Base-by-base conservation (phyloP, 208 protist species). In the Trypanosoma theileri region DNA sequence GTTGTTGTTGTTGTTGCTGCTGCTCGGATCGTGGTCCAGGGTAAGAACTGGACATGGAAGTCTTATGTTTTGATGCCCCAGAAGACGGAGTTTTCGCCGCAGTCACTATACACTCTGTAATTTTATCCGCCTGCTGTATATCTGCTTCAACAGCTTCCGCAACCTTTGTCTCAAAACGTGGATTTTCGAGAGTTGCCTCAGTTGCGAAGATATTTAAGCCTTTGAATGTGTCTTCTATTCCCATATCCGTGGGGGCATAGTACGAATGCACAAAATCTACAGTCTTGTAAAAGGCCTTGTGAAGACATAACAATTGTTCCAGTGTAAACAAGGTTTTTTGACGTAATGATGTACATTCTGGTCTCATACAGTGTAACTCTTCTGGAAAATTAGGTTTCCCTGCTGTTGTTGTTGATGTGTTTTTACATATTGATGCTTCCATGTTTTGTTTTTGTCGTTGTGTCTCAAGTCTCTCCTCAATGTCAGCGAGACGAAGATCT, bases 381-480 rank as follows among this genome's bases (percentile, higher is more conserved):
- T 76, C 56, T 22, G 68, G 56, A 11, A 61, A 50, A 14, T 53
- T 61, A n/a, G 71, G 28, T 17, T 71, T 66, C 40, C 52, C 62
- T 40, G 71, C 77, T n/a, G 75, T 54, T 51, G 73, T 55, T 46
- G 68, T 66, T 35, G 28, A 35, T 35, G 28, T 35, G 6, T 8
- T 35, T 35, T 1, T 35, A 6, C 28, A 8, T 35, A 6, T 6
- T 35, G 28, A 35, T 35, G 28, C 28, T 35, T 1, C 6, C 28
- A 35, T 8, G 28, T 1, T 6, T 6, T 8, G 6, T 8, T 84
- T 55, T 13, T 75, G 60, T 22, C 80, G 68, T 57, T 91, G 84
- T 66, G 85, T 84, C 7, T 41, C 66, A 4, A 94, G 59, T 41
- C 82, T 70, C 21, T 78, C 74, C 56, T 90, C 81, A 21, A 96